Percentiles rank a stretch among this genome's conserved stretches.
Evolutionary conservation across 129 eudicot species (phyloP).

Genomic region (Lactuca saligna): DNA sequence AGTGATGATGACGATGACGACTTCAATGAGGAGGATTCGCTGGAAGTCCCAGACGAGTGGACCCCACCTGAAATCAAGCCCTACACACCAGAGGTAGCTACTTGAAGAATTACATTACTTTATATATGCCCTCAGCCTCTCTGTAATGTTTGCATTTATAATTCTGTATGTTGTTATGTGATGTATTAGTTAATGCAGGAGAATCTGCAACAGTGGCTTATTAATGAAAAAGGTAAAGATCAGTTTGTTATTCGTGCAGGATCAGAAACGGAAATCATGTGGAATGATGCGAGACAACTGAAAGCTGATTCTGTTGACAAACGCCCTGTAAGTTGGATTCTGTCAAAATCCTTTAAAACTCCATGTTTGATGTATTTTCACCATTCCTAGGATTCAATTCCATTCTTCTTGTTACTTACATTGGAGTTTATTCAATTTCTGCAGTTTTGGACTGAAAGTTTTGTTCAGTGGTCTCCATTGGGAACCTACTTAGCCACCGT

Average conservation of each 20-base stretch:
- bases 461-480: conserved; percentile 87
- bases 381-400: no score
- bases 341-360: no score
- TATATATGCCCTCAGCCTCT: no score
- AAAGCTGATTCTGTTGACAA: conserved; percentile 45
- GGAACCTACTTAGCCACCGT: conserved; percentile 86
- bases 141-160: neutral
- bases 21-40: conserved; percentile 22
- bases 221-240: conserved; percentile 43
- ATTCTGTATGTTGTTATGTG: no score
- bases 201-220: conserved; percentile 47
- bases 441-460: conserved; percentile 90
- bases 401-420: neutral
- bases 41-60: conserved; percentile 79
- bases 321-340: conserved; percentile 39
- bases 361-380: no score
- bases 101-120: neutral
- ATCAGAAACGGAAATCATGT: conserved; percentile 37
- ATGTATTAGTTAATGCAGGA: conserved; percentile 30
- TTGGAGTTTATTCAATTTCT: neutral
- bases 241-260: conserved; percentile 53
- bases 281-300: conserved; percentile 53
- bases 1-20: conserved; percentile 30
- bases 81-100: conserved; percentile 60
- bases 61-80: conserved; percentile 85